Base-by-base conservation (phyloP, 495 filamentous ascomycete genomes). In the Penicillium crystallinum region DNA sequence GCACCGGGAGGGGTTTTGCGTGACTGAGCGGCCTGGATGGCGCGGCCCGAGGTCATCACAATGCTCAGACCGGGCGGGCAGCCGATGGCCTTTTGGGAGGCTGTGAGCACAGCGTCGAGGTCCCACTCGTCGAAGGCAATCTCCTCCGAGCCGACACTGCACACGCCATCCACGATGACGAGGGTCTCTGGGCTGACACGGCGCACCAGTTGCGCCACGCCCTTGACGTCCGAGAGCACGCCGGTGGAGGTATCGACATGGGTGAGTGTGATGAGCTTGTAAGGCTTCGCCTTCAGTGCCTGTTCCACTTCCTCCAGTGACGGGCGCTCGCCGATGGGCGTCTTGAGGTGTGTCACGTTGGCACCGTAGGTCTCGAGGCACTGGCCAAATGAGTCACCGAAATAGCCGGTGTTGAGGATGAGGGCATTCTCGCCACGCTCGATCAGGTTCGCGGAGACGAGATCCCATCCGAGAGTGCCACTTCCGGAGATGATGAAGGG, bases 231-330 rank as follows among this genome's bases (percentile, higher is more conserved):
- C 61, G 84, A 90, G 42, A 98, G 76, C 6, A 98, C 93, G 44
- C 93, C 93, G 34, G 93, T 98, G 6, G 90, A 96, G 19, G 93
- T 98, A 62, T 98, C 93, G 51, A 96, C 91, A 70, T 98, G 93
- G 6, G 93, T 98, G 53, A 97, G 84, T 37, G 93, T 97, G 62
- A 98, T 73, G 44, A 88, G 54, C 79, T 96, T 96, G 76, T 96
- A 97, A 52, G 83, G 77, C 74, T 92, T 96, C 77, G 87, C 80
- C 65, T 86, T 85, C 46, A 98, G 77, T 14, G 90, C 90, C 63
- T 84, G 78, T 72, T 97, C 91, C 47, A 98, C 82, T 65, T 92
- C 87, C 37, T 84, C 79, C 25, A 95, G 81, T 55, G 90, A 86
- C n/a, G 91, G 90, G 34, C 91, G 86, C 56, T 88, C 86, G 46